A percentile compares a stretch with the other conserved stretches of the same genome.
Conservation (phyloP, 768 basidiomycete genomes). For the Boletus eberwhitei region DNA sequence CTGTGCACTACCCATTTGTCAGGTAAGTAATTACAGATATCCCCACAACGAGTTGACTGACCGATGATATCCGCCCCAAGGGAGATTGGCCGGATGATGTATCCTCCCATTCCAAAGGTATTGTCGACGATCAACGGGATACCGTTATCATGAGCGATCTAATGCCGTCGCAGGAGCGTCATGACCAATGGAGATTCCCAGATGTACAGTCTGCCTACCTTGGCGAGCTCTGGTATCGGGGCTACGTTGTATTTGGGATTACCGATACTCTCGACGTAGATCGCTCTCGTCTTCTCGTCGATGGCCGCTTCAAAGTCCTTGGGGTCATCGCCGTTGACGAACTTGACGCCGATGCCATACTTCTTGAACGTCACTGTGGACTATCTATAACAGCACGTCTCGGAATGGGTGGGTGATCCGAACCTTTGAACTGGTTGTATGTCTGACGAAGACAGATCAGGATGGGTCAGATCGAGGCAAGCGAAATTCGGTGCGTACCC, state of each 20-base stretch:
- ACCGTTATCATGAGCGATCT: conserved; percentile 58
- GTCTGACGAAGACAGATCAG: conserved; percentile 35
- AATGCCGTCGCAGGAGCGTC: neutral
- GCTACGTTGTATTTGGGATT: conserved; percentile 60
- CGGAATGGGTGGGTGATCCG: neutral
- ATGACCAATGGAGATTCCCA: neutral
- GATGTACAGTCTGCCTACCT: conserved; percentile 29
- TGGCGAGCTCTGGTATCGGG: conserved; percentile 54
- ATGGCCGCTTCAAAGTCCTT: conserved; percentile 50
- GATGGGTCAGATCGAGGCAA: neutral
- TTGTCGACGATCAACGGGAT: conserved; percentile 68
- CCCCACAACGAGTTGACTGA: conserved; percentile 12
- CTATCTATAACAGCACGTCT: neutral
- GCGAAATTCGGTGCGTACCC: conserved; percentile 37
- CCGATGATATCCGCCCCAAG: conserved; percentile 56
- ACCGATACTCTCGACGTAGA: conserved; percentile 59
- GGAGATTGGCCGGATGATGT: conserved; percentile 51
- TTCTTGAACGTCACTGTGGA: conserved; percentile 50
- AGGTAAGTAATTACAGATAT: neutral
- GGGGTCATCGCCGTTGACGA: conserved; percentile 46
- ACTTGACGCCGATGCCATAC: conserved; percentile 53
- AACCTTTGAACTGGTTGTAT: conserved; percentile 64
- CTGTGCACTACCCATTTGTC: conserved; percentile 40
- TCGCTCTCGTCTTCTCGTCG: conserved; percentile 56
- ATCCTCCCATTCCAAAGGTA: conserved; percentile 62